Percentiles rank a stretch among this genome's conserved stretches.
phyloP scores from a whole-genome alignment of 2,329 filamentous ascomycete species.

The Ceratocystis destructans region DNA sequence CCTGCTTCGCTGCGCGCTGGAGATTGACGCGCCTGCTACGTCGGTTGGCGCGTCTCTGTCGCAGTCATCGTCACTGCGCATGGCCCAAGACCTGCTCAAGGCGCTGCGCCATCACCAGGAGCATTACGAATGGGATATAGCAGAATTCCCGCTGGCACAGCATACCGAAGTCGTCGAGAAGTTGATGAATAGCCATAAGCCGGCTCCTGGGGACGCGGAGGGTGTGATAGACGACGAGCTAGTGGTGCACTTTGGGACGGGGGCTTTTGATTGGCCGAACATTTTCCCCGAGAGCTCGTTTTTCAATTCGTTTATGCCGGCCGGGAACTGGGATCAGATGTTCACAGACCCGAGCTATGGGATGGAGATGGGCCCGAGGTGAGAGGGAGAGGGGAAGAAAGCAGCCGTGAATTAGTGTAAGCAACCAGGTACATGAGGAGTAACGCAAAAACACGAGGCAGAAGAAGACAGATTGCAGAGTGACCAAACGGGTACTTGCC shows the following conservation, averaged over 20 bases:
- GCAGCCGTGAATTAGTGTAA: background rate
- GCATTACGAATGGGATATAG: constrained; percentile 35
- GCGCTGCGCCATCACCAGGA: constrained; percentile 30
- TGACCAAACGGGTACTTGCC: background rate
- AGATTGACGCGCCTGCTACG: constrained; percentile 28
- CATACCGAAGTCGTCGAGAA: constrained; percentile 36
- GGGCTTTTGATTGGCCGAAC: constrained; percentile 18
- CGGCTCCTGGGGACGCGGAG: background rate
- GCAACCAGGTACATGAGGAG: background rate
- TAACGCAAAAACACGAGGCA: no score
- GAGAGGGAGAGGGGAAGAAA: constrained; percentile 25
- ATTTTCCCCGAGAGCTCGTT: constrained; percentile 15
- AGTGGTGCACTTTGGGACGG: constrained; percentile 11
- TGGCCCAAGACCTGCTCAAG: constrained; percentile 31
- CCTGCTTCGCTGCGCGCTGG: constrained; percentile 35
- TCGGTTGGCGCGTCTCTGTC: constrained; percentile 24
- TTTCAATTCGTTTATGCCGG: constrained; percentile 16
- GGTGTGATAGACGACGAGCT: background rate
- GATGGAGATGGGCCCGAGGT: constrained; percentile 19
- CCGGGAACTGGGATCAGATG: constrained; percentile 12
- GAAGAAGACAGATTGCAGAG: background rate
- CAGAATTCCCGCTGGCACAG: constrained; percentile 36
- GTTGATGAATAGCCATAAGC: constrained; percentile 23
- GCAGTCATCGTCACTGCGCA: constrained; percentile 29
- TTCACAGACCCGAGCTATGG: constrained; percentile 21